These are phyloP conservation scores for Tolypocladium guangdongense DNA, from an alignment of 2,329 filamentous ascomycete genomes.

Conservation along the genomic window DNA sequence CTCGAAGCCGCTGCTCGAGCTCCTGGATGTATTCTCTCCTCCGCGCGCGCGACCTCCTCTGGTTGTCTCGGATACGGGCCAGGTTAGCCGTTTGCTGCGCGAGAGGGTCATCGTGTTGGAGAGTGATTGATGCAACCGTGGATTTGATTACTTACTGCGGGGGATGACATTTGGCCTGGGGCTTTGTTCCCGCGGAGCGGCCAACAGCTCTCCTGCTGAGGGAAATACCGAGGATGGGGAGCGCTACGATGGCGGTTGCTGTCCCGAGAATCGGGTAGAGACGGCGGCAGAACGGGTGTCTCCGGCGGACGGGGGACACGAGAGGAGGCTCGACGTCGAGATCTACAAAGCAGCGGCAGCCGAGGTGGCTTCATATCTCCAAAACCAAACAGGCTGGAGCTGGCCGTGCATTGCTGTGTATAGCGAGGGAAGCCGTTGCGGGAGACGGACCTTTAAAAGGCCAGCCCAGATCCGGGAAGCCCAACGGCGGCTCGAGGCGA, in stretches of 20 bases:
- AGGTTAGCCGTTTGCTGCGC: constrained; percentile 30
- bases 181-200: neutral
- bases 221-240: constrained; percentile 1
- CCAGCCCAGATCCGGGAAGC: neutral
- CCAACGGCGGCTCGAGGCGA: neutral
- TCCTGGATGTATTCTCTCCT: constrained; percentile 64
- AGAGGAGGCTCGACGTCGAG: neutral
- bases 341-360: neutral
- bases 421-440: neutral
- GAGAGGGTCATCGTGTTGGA: neutral
- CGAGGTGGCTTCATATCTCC: neutral
- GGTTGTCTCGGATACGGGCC: constrained; percentile 62
- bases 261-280: neutral
- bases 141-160: constrained; percentile 8
- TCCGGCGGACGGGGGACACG: neutral
- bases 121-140: neutral
- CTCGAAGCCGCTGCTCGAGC: constrained; percentile 49
- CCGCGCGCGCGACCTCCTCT: constrained; percentile 62
- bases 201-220: neutral
- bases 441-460: neutral
- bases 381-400: neutral
- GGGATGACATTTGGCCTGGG: constrained; percentile 10
- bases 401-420: neutral
- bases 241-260: neutral
- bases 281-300: neutral